These are phyloP conservation scores for Solanum virginianum DNA, from an alignment of 257 asterid genomes.

Conservation along the genomic window DNA sequence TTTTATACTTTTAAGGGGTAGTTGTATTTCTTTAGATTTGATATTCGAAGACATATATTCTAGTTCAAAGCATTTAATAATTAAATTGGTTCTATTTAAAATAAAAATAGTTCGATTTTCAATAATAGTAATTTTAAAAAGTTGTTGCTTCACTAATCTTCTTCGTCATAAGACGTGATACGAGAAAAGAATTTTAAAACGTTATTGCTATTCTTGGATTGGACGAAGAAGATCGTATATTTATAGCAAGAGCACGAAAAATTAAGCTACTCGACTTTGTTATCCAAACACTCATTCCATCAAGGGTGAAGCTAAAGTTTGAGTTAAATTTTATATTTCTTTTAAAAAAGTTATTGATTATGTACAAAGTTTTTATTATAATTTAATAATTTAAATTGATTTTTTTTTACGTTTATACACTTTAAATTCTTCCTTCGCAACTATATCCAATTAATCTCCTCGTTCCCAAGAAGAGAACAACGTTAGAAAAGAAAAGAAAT, in stretches of 20 bases:
- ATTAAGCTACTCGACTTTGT: background rate
- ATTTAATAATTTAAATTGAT: background rate
- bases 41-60: background rate
- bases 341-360: background rate
- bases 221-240: too few relatives aligned
- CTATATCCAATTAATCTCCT: background rate
- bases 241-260: too few relatives aligned
- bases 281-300: background rate
- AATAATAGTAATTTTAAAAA: background rate
- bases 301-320: background rate
- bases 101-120: background rate
- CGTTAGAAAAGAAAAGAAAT: background rate
- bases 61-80: background rate
- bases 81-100: background rate
- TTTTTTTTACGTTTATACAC: background rate
- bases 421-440: background rate
- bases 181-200: too few relatives aligned
- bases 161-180: too few relatives aligned
- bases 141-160: too few relatives aligned
- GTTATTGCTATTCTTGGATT: too few relatives aligned
- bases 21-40: background rate
- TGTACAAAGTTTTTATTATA: too few relatives aligned
- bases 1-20: background rate
- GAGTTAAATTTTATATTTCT: background rate
- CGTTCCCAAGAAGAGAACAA: background rate